phyloP scores from a whole-genome alignment of 2,329 filamentous ascomycete genomes.

The Pseudogymnoascus sp. region DNA sequence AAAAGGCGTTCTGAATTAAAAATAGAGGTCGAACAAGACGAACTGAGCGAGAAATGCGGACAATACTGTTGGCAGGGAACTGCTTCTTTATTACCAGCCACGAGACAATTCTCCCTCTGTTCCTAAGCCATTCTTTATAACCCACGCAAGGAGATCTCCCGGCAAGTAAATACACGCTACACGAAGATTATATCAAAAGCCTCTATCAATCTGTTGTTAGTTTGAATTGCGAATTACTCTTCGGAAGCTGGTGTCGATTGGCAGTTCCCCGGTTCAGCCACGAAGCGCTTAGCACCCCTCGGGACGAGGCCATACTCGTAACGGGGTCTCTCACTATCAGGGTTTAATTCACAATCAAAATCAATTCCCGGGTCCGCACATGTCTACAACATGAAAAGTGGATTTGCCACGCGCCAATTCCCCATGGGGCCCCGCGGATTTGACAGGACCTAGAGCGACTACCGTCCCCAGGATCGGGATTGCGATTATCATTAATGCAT shows the following conservation, averaged over 20 bases:
- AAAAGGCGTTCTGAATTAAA: slow-evolving; percentile 21
- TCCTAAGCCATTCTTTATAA: slow-evolving; percentile 25
- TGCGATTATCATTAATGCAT: neutral
- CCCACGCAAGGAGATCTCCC: slow-evolving; percentile 29
- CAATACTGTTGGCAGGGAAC: neutral
- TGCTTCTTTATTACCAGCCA: neutral
- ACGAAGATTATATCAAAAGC: neutral
- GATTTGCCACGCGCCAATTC: neutral
- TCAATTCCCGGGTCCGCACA: neutral
- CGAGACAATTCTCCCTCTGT: neutral
- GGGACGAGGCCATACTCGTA: neutral
- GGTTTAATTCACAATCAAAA: neutral
- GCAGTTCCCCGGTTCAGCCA: neutral
- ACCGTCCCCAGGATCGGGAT: neutral
- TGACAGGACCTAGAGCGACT: neutral
- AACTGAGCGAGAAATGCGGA: neutral
- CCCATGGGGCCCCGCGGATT: neutral
- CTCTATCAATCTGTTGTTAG: neutral
- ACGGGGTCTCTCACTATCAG: neutral
- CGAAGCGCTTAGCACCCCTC: neutral
- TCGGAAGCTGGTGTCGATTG: neutral
- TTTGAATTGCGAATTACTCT: neutral
- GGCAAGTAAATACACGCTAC: slow-evolving; percentile 18
- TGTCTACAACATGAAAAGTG: neutral
- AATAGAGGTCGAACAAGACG: neutral